A percentile compares a stretch with the other conserved stretches of the same genome.
These are phyloP conservation scores for Aspergillus chevalieri DNA, from an alignment of 2,329 filamentous ascomycete genomes.

Conservation along the genomic window DNA sequence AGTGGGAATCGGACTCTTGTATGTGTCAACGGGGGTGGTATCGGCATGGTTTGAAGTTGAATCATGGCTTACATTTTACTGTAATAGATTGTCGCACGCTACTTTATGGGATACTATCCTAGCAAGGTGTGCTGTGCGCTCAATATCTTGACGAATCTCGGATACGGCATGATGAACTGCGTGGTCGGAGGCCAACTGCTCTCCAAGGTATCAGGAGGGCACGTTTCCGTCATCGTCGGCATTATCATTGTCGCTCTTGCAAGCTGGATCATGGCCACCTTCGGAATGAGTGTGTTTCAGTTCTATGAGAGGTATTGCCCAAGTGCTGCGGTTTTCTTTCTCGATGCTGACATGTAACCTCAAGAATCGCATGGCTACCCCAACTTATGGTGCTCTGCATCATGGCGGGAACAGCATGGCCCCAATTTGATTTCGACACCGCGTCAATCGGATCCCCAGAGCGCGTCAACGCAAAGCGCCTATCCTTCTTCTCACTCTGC, in stretches of 20 bases:
- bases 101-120: constrained; percentile 41
- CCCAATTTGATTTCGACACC: constrained; percentile 25
- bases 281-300: constrained; percentile 39
- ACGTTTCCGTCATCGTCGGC: constrained; percentile 34
- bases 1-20: constrained; percentile 42
- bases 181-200: constrained; percentile 42
- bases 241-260: constrained; percentile 32
- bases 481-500: constrained; percentile 33
- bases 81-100: constrained; percentile 34
- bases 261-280: constrained; percentile 32
- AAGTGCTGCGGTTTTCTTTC: neutral
- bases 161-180: constrained; percentile 39
- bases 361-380: constrained; percentile 31
- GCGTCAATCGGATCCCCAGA: constrained; percentile 20
- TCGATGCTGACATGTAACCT: neutral
- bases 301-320: constrained; percentile 36
- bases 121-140: constrained; percentile 35
- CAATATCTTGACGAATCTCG: constrained; percentile 39
- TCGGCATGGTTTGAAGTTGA: constrained; percentile 5
- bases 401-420: constrained; percentile 35
- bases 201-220: constrained; percentile 33
- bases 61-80: neutral
- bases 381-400: constrained; percentile 36
- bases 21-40: constrained; percentile 7
- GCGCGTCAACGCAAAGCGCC: constrained; percentile 29